phyloP scores from a whole-genome alignment of 495 filamentous ascomycete species.

The Penicillium samsonianum region DNA sequence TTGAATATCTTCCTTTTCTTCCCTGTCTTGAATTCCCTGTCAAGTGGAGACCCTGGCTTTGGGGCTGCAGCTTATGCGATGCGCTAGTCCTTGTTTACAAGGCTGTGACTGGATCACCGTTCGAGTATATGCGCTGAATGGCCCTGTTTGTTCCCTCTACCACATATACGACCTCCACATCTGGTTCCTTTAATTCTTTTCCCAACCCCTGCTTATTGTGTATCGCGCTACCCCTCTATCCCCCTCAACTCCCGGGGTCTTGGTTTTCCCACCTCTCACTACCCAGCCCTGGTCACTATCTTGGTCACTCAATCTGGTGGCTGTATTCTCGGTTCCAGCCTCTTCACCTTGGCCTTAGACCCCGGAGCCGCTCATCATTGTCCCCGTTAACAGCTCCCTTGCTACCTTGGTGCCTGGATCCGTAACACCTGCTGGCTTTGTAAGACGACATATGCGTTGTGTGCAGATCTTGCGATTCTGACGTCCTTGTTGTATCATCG shows the following conservation, averaged over 20 bases:
- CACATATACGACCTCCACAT: conserved; percentile 6
- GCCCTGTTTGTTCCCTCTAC: background rate
- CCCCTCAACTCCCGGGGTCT: background rate
- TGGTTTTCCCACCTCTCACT: background rate
- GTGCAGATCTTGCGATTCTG: conserved; percentile 4
- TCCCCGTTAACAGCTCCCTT: background rate
- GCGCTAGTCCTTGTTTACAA: conserved; percentile 5
- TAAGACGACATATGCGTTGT: conserved; percentile 13
- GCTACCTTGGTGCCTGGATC: conserved; percentile 5
- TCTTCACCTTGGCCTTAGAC: conserved; percentile 4
- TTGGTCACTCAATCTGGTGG: conserved; percentile 2
- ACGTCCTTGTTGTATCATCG: conserved; percentile 10
- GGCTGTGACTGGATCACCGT: conserved; percentile 13
- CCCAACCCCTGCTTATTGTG: conserved; percentile 6
- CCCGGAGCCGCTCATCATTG: background rate
- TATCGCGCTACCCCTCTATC: conserved; percentile 11
- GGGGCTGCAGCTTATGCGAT: conserved; percentile 12
- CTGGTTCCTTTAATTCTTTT: conserved; percentile 3
- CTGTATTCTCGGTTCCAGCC: background rate
- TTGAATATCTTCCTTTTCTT: conserved; percentile 3
- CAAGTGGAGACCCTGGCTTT: conserved; percentile 6
- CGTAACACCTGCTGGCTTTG: conserved; percentile 17
- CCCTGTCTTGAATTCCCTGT: background rate
- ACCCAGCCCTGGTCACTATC: background rate
- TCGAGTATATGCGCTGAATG: conserved; percentile 23